These are phyloP conservation scores for Mallotus repandus DNA, from an alignment of 441 rosid genomes.

Conservation along the genomic window DNA sequence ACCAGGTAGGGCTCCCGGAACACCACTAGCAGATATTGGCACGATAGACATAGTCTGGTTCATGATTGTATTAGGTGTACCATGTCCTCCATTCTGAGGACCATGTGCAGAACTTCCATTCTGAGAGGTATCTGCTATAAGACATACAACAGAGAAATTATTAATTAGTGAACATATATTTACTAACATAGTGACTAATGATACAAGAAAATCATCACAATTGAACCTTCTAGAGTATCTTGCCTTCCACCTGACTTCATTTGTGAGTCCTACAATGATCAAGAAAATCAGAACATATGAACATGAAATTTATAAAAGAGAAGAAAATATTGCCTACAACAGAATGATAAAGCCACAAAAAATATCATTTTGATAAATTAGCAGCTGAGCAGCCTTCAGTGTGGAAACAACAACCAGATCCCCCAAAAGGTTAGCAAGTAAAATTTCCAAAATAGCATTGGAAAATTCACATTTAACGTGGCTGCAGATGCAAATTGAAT, in stretches of 20 bases:
- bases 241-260: slow-evolving; percentile 71
- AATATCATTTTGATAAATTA: neutral
- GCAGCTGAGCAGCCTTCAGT: neutral
- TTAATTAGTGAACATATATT: slow-evolving; percentile 19
- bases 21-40: slow-evolving; percentile 51
- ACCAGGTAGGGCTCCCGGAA: slow-evolving; percentile 60
- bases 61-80: slow-evolving; percentile 43
- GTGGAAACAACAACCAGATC: too few species aligned
- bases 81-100: slow-evolving; percentile 65
- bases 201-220: slow-evolving; percentile 15
- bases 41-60: slow-evolving; percentile 47
- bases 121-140: slow-evolving; percentile 66
- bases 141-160: slow-evolving; percentile 20
- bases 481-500: slow-evolving; percentile 2
- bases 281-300: slow-evolving; percentile 16
- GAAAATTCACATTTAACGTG: neutral
- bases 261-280: slow-evolving; percentile 67
- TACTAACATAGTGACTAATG: neutral
- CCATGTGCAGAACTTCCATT: slow-evolving; percentile 65
- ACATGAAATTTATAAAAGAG: slow-evolving; percentile 10
- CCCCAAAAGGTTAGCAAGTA: neutral
- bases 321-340: neutral
- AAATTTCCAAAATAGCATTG: neutral
- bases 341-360: neutral
- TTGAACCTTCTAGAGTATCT: slow-evolving; percentile 67